Evolutionary conservation across 495 filamentous ascomycete genomes (phyloP).

Genomic region (Penicillium alfredii): DNA sequence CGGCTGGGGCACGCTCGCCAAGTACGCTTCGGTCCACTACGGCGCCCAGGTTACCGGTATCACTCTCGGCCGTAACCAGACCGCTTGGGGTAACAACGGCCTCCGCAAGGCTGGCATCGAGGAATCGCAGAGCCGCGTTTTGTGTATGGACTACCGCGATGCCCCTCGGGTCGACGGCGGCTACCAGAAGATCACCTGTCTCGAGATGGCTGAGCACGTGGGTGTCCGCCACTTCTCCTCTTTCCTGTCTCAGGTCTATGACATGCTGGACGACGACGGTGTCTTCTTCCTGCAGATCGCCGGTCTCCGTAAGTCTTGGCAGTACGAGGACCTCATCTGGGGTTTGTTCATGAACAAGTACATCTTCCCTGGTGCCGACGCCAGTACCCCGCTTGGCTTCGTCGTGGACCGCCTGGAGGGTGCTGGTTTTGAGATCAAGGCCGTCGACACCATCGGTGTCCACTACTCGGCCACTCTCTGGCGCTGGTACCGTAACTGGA

Average conservation of each 20-base stretch:
- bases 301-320: slow-evolving; percentile 63
- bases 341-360: slow-evolving; percentile 77
- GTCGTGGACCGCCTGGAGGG: slow-evolving; percentile 61
- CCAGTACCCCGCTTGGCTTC: slow-evolving; percentile 58
- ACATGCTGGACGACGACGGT: slow-evolving; percentile 66
- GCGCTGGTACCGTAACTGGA: slow-evolving; percentile 99
- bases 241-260: slow-evolving; percentile 59
- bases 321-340: slow-evolving; percentile 71
- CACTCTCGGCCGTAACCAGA: slow-evolving; percentile 66
- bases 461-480: slow-evolving; percentile 97
- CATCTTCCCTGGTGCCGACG: slow-evolving; percentile 66
- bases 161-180: slow-evolving; percentile 53
- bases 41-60: slow-evolving; percentile 60
- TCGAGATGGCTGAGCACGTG: slow-evolving; percentile 76
- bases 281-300: slow-evolving; percentile 70
- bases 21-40: slow-evolving; percentile 58
- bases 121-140: slow-evolving; percentile 58
- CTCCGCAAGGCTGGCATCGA: slow-evolving; percentile 53
- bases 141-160: slow-evolving; percentile 67
- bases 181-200: slow-evolving; percentile 65
- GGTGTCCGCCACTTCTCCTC: slow-evolving; percentile 58
- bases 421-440: slow-evolving; percentile 56
- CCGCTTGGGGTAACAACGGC: slow-evolving; percentile 64
- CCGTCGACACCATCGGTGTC: slow-evolving; percentile 81
- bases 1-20: slow-evolving; percentile 66